Base-by-base conservation (phyloP, 2,329 filamentous ascomycete genomes). In the Claviceps sp. region DNA sequence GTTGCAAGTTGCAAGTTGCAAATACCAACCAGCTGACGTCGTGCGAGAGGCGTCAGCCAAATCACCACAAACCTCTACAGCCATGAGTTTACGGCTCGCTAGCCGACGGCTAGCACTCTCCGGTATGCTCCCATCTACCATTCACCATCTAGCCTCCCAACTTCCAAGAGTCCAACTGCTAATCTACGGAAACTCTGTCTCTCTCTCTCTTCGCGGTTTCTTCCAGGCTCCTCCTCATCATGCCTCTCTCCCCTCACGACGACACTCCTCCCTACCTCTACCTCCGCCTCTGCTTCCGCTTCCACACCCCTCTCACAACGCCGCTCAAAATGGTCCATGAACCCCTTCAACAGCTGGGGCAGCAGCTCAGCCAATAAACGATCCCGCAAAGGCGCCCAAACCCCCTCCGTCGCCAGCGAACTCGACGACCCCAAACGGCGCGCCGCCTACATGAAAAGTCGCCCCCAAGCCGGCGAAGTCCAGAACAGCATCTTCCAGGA, bases 51-150 rank as follows among this genome's bases (percentile, higher is more conserved):
- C 38, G 47, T 44, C 38, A n/a, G 26, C n/a, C 40, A 34, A 44
- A 23, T 5, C 17, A 38, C 36, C 20, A n/a, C 45, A 20, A 47
- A 34, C 5, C 44, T 13, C 26, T 22, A 40, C 56, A 47, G 62
- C 58, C 63, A 88, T 88, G 84, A 86, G 74, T 69, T 67, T 84
- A 60, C 76, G 77, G 66, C 69, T 81, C 62, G 80, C 82, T 59
- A 73, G 80, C 60, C 71, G 79, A 71, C 78, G 77, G 70, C 69
- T 84, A 59, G 71, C 76, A 52, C 71, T 73, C 62, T 72, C 75
- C 64, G 79, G 84, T 87, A 74, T 52, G 73, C 34, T 50, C 8
- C 5, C 14, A 8, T 37, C 23, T 4, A n/a, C n/a, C 4, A 9
- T 8, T 5, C 39, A 4, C 2, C 17, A 29, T 37, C 14, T 29